A percentile compares a stretch with the other conserved stretches of the same genome.
Conservation (phyloP, 805 yeast species). For the Vanderwaltozyma tropicalis region DNA sequence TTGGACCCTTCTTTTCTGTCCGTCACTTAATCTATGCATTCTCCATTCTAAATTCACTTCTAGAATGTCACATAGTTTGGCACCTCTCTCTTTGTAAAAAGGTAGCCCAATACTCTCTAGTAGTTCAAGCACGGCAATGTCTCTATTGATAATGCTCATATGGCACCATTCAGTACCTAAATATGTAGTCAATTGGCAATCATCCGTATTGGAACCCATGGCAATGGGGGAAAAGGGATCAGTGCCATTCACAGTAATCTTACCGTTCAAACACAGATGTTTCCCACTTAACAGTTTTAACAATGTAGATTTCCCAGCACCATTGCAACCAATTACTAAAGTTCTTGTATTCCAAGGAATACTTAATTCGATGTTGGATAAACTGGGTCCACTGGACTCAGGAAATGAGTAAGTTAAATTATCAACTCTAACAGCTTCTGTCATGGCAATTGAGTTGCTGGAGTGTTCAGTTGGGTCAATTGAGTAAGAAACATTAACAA, state of each 20-base stretch:
- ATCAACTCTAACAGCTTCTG: slow-evolving; percentile 48
- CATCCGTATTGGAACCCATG: slow-evolving; percentile 32
- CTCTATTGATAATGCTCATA: slow-evolving; percentile 81
- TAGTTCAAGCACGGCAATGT: slow-evolving; percentile 74
- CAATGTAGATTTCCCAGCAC: slow-evolving; percentile 93
- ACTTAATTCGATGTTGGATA: slow-evolving; percentile 49
- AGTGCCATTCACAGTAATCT: slow-evolving; percentile 61
- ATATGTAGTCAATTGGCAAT: slow-evolving; percentile 54
- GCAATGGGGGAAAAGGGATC: slow-evolving; percentile 69
- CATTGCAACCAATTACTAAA: slow-evolving; percentile 83
- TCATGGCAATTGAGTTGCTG: background rate
- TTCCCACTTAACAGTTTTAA: slow-evolving; percentile 83
- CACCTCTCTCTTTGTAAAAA: slow-evolving; percentile 63
- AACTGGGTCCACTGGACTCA: slow-evolving; percentile 47
- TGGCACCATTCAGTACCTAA: slow-evolving; percentile 97
- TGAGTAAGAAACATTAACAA: background rate
- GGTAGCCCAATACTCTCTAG: slow-evolving; percentile 79
- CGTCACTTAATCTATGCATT: slow-evolving; percentile 87
- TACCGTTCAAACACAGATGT: slow-evolving; percentile 67
- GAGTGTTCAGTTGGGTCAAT: background rate
- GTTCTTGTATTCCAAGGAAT: slow-evolving; percentile 68
- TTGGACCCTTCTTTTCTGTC: slow-evolving; percentile 91
- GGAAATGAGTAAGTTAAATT: slow-evolving; percentile 63
- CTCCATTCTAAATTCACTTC: slow-evolving; percentile 87
- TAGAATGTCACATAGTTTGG: slow-evolving; percentile 58